These are phyloP conservation scores for Fraxinus cuspidata DNA, from an alignment of 257 asterid genomes.

Conservation along the genomic window DNA sequence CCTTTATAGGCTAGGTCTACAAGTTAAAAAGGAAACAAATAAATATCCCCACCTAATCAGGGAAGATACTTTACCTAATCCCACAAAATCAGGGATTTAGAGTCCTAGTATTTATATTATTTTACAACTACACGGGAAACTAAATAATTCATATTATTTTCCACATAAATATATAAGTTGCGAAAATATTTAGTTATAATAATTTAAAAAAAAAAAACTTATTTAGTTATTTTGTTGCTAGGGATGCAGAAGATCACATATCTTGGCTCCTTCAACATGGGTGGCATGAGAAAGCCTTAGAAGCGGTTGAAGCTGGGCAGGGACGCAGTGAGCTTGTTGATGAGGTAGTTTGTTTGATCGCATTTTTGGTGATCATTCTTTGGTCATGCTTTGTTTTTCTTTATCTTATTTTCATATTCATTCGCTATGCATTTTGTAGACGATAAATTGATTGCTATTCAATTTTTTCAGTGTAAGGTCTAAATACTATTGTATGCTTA, in stretches of 20 bases:
- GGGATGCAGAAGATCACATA: conserved; percentile 99
- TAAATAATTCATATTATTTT: too few species aligned
- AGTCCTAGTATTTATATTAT: too few species aligned
- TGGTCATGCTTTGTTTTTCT: conserved; percentile 3
- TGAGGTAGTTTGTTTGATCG: conserved; percentile 56
- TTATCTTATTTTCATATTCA: neutral
- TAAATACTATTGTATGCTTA: neutral
- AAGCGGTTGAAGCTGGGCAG: conserved; percentile 95
- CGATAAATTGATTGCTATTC: neutral
- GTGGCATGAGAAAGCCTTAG: conserved; percentile 92
- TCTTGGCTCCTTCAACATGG: conserved; percentile 99
- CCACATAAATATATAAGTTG: conserved; percentile 19
- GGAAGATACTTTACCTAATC: too few species aligned
- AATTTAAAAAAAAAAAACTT: neutral
- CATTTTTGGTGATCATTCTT: conserved; percentile 7
- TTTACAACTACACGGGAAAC: too few species aligned
- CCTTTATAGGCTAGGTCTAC: too few species aligned
- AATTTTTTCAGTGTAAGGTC: neutral
- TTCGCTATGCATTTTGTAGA: neutral
- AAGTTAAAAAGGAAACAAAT: too few species aligned
- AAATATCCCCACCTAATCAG: too few species aligned
- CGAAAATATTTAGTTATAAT: neutral
- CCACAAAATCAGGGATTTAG: too few species aligned
- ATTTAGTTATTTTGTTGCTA: conserved; percentile 35
- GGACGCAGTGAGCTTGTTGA: conserved; percentile 94